A percentile compares a stretch with the other conserved stretches of the same genome.
phyloP scores from a whole-genome alignment of 176 grass and related monocot species.

The barley (Hordeum vulgare) region MorexV3_pseudomolecules_assembly NC_058524.1:137697460-137697959 shows the following conservation, averaged over 20 bases:
- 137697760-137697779: background rate
- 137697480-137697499: background rate
- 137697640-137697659: background rate
- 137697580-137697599: background rate
- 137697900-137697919: slow-evolving; percentile 16
- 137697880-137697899: background rate
- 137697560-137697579: background rate
- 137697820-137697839: background rate
- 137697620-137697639: background rate
- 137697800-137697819: background rate
- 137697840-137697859: background rate
- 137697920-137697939: slow-evolving; percentile 16
- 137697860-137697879: slow-evolving; percentile 19
- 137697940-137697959: slow-evolving; percentile 8
- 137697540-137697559: background rate
- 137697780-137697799: background rate
- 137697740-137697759: background rate
- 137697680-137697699: background rate
- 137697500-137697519: background rate
- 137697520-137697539: background rate
- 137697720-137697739: background rate
- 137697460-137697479: background rate
- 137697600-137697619: background rate
- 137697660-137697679: background rate
- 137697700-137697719: background rate